phyloP scores from a whole-genome alignment of 2,329 filamentous ascomycete species.

The Penicillium sp. region DNA sequence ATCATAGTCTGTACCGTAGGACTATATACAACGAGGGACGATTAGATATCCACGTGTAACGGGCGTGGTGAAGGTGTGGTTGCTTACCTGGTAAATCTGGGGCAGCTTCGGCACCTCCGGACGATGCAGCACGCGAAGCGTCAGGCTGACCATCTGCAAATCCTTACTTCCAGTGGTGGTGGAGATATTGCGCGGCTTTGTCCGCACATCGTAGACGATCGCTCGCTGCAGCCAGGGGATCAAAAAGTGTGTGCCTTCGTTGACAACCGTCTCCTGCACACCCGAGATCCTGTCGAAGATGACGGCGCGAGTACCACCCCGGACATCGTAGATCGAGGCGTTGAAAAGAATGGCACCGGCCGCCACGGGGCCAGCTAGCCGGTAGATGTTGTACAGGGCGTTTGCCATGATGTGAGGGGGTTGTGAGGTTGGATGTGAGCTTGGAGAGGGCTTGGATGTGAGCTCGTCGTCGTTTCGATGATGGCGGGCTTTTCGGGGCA shows the following conservation, averaged over 20 bases:
- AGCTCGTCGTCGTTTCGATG: conserved; percentile 28
- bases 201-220: conserved; percentile 95
- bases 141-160: conserved; percentile 99
- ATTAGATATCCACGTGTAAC: background rate
- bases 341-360: conserved; percentile 68
- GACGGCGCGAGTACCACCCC: conserved; percentile 89
- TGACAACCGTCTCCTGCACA: conserved; percentile 89
- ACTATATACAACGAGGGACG: conserved; percentile 55
- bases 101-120: conserved; percentile 90
- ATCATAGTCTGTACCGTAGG: conserved; percentile 96
- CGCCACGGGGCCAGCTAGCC: conserved; percentile 69
- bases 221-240: conserved; percentile 93
- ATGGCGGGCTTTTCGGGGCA: conserved; percentile 40
- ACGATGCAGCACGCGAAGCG: conserved; percentile 88
- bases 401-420: conserved; percentile 46
- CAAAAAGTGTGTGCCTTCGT: conserved; percentile 96
- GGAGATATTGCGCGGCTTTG: conserved; percentile 94
- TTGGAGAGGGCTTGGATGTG: conserved; percentile 14
- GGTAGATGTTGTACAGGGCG: conserved; percentile 39
- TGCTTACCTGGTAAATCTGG: conserved; percentile 90
- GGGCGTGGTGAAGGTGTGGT: background rate
- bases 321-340: conserved; percentile 93
- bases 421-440: background rate
- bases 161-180: conserved; percentile 99
- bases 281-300: conserved; percentile 94